Conservation (phyloP, 2,329 filamentous ascomycete genomes). For the Ascochyta viciae-villosae region DNA sequence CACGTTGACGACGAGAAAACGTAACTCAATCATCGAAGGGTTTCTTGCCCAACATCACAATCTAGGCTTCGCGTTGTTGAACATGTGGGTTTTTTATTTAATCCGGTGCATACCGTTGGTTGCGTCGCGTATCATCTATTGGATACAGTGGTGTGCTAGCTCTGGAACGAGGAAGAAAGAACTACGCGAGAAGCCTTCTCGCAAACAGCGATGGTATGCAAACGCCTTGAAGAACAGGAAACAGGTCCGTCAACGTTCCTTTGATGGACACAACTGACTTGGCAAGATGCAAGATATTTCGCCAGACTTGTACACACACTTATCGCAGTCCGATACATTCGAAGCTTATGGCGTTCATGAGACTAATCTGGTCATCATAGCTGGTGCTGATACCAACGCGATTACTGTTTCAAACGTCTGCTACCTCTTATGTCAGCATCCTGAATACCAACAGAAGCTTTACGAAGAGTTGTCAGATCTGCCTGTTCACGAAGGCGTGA, state of each 20-base stretch:
- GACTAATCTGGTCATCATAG: slow-evolving; percentile 34
- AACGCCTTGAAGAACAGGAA: slow-evolving; percentile 15
- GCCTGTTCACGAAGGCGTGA: slow-evolving; percentile 4
- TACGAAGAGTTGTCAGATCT: slow-evolving; percentile 17
- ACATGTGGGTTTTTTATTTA: slow-evolving; percentile 21
- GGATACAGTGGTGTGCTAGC: not conserved
- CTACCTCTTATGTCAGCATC: slow-evolving; percentile 38
- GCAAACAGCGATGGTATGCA: slow-evolving; percentile 13
- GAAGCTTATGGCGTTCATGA: slow-evolving; percentile 14
- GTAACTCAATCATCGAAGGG: slow-evolving; percentile 11
- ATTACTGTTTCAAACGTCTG: slow-evolving; percentile 60
- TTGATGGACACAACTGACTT: not conserved
- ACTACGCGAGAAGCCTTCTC: slow-evolving; percentile 1
- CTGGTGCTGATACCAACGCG: slow-evolving; percentile 57
- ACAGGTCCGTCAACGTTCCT: slow-evolving; percentile 1
- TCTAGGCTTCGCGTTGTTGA: slow-evolving; percentile 15
- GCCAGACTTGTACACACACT: slow-evolving; percentile 24
- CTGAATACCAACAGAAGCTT: slow-evolving; percentile 32
- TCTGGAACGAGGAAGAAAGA: slow-evolving; percentile 1
- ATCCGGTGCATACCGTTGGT: slow-evolving; percentile 6
- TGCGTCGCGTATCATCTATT: not conserved
- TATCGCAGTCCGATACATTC: slow-evolving; percentile 15
- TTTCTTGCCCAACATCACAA: slow-evolving; percentile 14
- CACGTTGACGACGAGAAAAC: slow-evolving; percentile 11
- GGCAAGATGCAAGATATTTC: slow-evolving; percentile 5